Base-by-base conservation (phyloP, 768 basidiomycete species). In the Termitomyces sp. region DNA sequence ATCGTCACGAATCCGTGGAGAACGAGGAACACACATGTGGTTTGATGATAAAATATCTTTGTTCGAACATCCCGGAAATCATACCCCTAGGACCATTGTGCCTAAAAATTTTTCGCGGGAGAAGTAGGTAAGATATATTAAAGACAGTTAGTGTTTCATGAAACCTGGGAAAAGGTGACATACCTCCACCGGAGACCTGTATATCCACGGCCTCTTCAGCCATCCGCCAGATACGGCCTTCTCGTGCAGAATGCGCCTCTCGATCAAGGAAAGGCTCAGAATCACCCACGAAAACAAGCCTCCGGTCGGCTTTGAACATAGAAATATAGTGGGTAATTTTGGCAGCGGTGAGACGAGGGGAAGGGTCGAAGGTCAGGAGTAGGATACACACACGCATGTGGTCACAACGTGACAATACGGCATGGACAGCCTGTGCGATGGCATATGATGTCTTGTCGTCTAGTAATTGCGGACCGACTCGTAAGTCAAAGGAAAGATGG, bases 211-310 rank as follows among this genome's bases (percentile, higher is more conserved):
- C 68, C n/a, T 64, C 56, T 57, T 73, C 72, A 28, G 74, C 65
- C 10, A 61, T 64, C 32, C 56, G 68, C 76, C 76, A 77, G 14
- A 76, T 68, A 26, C 60, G 57, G 16, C 52, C 63, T 54, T 76
- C 74, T 24, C 66, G 62, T 24, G 54, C 46, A 3, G 74, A 71
- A 60, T 75, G 73, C n/a, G 75, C 73, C 53, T 73, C 71, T 32
- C 70, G 68, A 42, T 72, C 69, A 24, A 70, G 66, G 59, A 77
- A 78, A 18, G 75, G 73, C 53, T 76, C 73, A 33, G 63, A 68
- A 58, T 75, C 72, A 52, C 68, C 65, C 22, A 72, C 68, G 61
- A 77, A 73, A 8, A 77, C 72, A 40, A 77, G 67, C 26, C 75
- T 67, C 13, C 71, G 67, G 57, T 77, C 73, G 13, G 40, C 14